Evolutionary conservation across 2,329 filamentous ascomycete genomes (phyloP).

Genomic region (Cercospora citrullina): DNA sequence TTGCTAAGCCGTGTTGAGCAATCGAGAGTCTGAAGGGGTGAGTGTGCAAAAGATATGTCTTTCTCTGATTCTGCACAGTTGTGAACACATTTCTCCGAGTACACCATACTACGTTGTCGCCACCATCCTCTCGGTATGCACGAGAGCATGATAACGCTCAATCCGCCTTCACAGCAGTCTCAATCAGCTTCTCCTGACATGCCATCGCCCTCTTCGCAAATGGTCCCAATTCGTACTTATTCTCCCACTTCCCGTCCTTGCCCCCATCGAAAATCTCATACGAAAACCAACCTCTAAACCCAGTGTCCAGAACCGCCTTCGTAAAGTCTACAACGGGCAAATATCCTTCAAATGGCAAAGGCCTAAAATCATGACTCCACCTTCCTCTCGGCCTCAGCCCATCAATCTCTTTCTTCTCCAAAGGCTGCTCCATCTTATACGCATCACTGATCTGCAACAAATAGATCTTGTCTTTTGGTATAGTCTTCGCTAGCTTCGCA

Average conservation of each 20-base stretch:
- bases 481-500: constrained; percentile 54
- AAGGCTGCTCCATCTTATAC: constrained; percentile 60
- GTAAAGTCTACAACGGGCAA: constrained; percentile 66
- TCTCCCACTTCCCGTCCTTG: constrained; percentile 54
- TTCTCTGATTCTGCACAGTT: neutral
- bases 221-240: constrained; percentile 49
- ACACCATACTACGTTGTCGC: neutral
- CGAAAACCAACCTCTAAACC: constrained; percentile 66
- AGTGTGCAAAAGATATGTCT: neutral
- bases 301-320: constrained; percentile 65
- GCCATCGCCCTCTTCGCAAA: constrained; percentile 37
- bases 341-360: constrained; percentile 70
- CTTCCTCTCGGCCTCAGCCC: constrained; percentile 61
- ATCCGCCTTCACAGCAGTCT: constrained; percentile 22
- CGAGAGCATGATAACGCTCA: neutral
- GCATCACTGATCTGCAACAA: constrained; percentile 74
- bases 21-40: neutral
- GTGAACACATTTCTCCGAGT: neutral
- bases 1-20: neutral
- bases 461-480: constrained; percentile 71
- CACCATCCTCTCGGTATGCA: neutral
- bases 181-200: constrained; percentile 43
- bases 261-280: constrained; percentile 70
- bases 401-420: constrained; percentile 53
- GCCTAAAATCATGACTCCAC: constrained; percentile 72